Percentiles rank a stretch among this genome's conserved stretches.
phyloP scores from a whole-genome alignment of 495 filamentous ascomycete genomes.

The Aspergillus wentii region DNA sequence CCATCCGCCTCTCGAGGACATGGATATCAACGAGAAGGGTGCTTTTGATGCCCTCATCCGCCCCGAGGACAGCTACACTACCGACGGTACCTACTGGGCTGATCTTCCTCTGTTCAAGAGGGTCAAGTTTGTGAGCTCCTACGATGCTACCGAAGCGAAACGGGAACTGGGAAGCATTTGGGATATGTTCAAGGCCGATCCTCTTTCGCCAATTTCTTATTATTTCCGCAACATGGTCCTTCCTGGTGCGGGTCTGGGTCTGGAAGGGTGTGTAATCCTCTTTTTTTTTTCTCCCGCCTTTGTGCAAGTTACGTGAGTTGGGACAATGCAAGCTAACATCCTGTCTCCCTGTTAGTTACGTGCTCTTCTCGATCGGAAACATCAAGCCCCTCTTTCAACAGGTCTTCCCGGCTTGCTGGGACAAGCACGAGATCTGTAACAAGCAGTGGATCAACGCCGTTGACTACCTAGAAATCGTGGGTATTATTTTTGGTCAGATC shows the following conservation, averaged over 20 bases:
- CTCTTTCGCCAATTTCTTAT: constrained; percentile 70
- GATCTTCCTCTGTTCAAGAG: constrained; percentile 65
- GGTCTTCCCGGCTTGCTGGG: constrained; percentile 73
- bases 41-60: constrained; percentile 71
- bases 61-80: constrained; percentile 77
- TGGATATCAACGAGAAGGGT: constrained; percentile 58
- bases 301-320: background rate
- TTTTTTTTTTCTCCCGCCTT: background rate
- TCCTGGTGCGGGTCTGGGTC: constrained; percentile 79
- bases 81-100: constrained; percentile 83
- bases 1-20: constrained; percentile 47
- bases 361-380: constrained; percentile 92
- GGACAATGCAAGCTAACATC: constrained; percentile 4
- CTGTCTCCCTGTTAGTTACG: constrained; percentile 49
- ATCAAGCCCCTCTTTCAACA: constrained; percentile 68
- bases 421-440: constrained; percentile 56
- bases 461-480: constrained; percentile 79
- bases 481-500: constrained; percentile 85
- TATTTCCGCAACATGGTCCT: constrained; percentile 86
- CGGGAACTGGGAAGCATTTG: constrained; percentile 64
- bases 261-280: constrained; percentile 61
- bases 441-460: constrained; percentile 70
- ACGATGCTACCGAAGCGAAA: constrained; percentile 59
- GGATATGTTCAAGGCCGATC: constrained; percentile 74
- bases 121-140: constrained; percentile 63